Evolutionary conservation across 2,329 filamentous ascomycete genomes (phyloP).

Genomic region (Monilinia vaccinii-corymbosi): DNA sequence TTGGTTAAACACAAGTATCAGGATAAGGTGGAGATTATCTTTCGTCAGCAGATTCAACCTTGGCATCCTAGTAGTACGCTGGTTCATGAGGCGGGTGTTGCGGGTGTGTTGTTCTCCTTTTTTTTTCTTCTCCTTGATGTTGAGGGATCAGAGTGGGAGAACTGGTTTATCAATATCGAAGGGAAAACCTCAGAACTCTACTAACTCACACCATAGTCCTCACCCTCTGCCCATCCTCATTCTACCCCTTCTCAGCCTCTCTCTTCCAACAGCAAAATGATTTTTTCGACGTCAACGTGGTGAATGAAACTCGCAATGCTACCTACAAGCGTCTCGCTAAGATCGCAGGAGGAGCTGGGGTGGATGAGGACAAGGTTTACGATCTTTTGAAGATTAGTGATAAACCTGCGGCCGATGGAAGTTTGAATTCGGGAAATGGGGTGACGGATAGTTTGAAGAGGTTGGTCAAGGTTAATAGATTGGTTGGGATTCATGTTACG

Average conservation of each 20-base stretch:
- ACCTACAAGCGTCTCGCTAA: conserved; percentile 74
- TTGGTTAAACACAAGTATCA: conserved; percentile 52
- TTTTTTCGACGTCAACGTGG: conserved; percentile 79
- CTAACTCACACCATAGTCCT: not conserved
- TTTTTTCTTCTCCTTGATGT: not conserved
- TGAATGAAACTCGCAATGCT: conserved; percentile 73
- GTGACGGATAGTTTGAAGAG: conserved; percentile 82
- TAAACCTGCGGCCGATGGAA: conserved; percentile 56
- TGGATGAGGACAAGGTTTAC: conserved; percentile 64
- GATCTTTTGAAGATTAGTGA: conserved; percentile 59
- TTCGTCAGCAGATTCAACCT: conserved; percentile 87
- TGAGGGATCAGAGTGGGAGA: not conserved
- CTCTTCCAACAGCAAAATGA: conserved; percentile 57
- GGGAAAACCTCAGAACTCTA: not conserved
- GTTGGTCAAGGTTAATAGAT: conserved; percentile 67
- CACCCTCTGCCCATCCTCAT: conserved; percentile 45
- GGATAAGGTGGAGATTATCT: conserved; percentile 59
- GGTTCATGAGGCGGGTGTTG: conserved; percentile 73
- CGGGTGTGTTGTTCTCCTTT: conserved; percentile 37
- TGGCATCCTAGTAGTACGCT: conserved; percentile 87
- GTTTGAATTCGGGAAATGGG: conserved; percentile 68
- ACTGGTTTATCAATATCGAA: not conserved
- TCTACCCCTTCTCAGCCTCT: conserved; percentile 64
- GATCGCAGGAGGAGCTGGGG: conserved; percentile 57
- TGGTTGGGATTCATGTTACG: conserved; percentile 80